These are phyloP conservation scores for Xylaria telfairii DNA, from an alignment of 495 filamentous ascomycete species.

Conservation along the genomic window DNA sequence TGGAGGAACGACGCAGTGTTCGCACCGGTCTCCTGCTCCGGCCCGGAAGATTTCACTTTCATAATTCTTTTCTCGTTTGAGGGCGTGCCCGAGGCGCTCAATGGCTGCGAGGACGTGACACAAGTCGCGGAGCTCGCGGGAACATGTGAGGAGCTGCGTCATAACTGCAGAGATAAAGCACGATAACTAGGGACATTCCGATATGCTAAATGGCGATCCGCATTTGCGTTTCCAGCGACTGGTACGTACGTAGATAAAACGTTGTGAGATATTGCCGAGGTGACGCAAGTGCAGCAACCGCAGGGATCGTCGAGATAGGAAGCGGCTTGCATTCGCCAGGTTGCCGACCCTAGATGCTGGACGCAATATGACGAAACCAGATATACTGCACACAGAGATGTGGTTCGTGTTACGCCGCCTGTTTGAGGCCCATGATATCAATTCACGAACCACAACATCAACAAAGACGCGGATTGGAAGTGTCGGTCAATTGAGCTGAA, in stretches of 20 bases:
- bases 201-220: constrained; percentile 42
- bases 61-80: constrained; percentile 22
- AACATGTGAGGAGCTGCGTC: constrained; percentile 31
- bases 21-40: constrained; percentile 14
- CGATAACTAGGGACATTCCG: constrained; percentile 42
- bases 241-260: background rate
- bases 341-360: background rate
- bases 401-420: constrained; percentile 14
- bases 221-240: constrained; percentile 36
- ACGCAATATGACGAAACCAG: constrained; percentile 12
- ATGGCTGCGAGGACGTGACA: constrained; percentile 39
- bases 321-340: constrained; percentile 39
- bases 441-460: constrained; percentile 15
- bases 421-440: constrained; percentile 8
- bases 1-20: constrained; percentile 11
- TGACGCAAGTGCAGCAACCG: background rate
- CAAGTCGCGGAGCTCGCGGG: constrained; percentile 26
- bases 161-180: constrained; percentile 35
- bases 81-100: constrained; percentile 21
- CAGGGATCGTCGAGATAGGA: background rate
- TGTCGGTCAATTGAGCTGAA: background rate
- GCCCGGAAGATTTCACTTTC: constrained; percentile 33
- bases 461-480: constrained; percentile 17
- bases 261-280: background rate
- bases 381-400: background rate